phyloP scores from a whole-genome alignment of 2,329 filamentous ascomycete species.

The Diaporthe amygdali region DNA sequence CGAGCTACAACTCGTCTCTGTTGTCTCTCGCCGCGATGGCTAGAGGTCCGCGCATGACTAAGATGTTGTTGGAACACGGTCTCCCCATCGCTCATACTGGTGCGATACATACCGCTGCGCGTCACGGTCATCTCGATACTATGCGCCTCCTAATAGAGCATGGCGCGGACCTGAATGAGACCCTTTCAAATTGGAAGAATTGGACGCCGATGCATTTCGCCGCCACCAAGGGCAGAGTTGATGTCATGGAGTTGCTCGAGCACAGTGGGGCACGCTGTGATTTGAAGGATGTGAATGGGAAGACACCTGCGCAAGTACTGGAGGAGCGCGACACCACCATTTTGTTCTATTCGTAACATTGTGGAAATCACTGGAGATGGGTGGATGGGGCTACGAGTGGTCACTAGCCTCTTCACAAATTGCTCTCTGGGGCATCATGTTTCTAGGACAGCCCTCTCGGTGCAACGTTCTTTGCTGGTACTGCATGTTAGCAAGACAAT shows the following conservation, averaged over 20 bases:
- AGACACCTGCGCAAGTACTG: conserved; percentile 16
- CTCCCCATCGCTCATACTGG: not conserved
- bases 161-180: conserved; percentile 3
- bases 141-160: conserved; percentile 9
- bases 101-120: not conserved
- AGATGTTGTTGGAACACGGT: conserved; percentile 2
- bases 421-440: too few species aligned
- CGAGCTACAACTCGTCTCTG: conserved; percentile 4
- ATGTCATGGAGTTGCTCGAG: conserved; percentile 17
- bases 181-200: not conserved
- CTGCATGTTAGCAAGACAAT: too few species aligned
- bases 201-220: conserved; percentile 22
- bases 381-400: too few species aligned
- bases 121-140: not conserved
- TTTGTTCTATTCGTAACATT: too few species aligned
- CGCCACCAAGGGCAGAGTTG: not conserved
- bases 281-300: conserved; percentile 13
- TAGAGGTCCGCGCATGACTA: not conserved
- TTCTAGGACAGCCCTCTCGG: too few species aligned
- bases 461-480: too few species aligned
- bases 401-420: too few species aligned
- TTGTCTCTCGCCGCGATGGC: not conserved
- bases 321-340: not conserved
- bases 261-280: conserved; percentile 13
- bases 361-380: too few species aligned